Base-by-base conservation (phyloP, 768 basidiomycete species). In the Tylopilus balloui region DNA sequence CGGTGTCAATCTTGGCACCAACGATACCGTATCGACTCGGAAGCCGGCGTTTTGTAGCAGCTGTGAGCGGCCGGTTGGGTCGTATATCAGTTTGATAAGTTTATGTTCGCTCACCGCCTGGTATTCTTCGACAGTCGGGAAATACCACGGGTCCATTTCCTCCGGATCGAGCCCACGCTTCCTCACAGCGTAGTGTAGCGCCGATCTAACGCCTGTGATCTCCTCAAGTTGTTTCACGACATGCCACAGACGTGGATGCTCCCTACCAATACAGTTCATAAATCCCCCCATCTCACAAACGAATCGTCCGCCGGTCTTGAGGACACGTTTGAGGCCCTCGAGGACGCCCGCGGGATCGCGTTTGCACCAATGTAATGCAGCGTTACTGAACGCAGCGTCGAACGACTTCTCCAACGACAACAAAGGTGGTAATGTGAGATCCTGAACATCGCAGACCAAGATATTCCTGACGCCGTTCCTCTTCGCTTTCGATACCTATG, bases 301-400 rank as follows among this genome's bases (percentile, higher is more conserved):
- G 39, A 92, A 78, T 19, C 84, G 72, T 2, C 89, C 90, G 0
- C 86, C 85, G 1, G 73, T 75, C 56, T 80, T 88, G 47, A 92
- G 69, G 10, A 85, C 67, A 38, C 69, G 72, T 58, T 77, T 78
- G n/a, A 78, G 76, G 42, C 80, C 75, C 13, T 73, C 66, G 10
- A 91, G 62, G 9, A 91, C 89, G 1, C 78, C 81, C 2, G 59
- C 63, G 1, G 91, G 92, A 56, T 85, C 73, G 5, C 70, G 69
- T 64, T 88, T 92, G 68, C 89, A 92, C 91, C 90, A 93, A 58
- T 94, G 91, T 53, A 93, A 61, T 4, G 78, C 74, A 0, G 92
- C 88, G 53, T 86, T 90, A 45, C 83, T 84, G 70, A 93, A 93
- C 2, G 86, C 84, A 0, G 80, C 82, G 59, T 91, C 86, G 53